Base-by-base conservation (phyloP, 108 stramenopile genomes). In the Fistulifera pelliculosa region DNA sequence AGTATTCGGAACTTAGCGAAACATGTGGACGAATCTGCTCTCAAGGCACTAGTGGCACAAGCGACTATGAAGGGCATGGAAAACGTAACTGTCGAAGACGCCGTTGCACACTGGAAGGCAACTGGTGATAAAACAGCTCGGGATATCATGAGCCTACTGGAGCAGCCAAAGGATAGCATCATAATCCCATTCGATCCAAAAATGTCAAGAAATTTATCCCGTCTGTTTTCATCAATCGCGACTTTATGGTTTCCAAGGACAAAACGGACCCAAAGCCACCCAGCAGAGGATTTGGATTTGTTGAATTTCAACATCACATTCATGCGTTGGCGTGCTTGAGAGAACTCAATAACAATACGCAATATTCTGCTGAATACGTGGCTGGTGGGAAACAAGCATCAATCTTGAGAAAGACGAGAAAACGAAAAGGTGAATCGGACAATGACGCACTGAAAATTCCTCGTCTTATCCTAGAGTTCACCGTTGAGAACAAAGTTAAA, bases 201-300 rank as follows among this genome's bases (percentile, higher is more conserved):
- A 93, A 92, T 56, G 65, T 92, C 45, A 94, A 89, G 51, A 74
- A 83, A 24, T 89, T 78, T 38, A 70, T 93, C 48, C 86, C 86
- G 7, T 90, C 87, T 28, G 81, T 88, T 1, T 87, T 74, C 61
- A 80, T 86, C 50, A 84, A 90, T 61, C 73, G 87, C 40, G 85
- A 83, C 38, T 71, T 77, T 49, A 74, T 58, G 19, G 67, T 59
- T 11, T 65, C 64, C 54, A 75, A 73, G 56, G 62, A 66, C 25
- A 58, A 68, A 38, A 65, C 68, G 38, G 56, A 71, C 27, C 77
- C 73, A 26, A 35, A 35, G 8, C 31, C 31, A 35, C 73, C 76
- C 2, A 93, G 90, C 47, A 83, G 90, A 53, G 99, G 99, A 17
- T 99, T 94, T 71, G 99, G 79, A n/a, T 99, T 99, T 77, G 94